A percentile compares a stretch with the other conserved stretches of the same genome.
Evolutionary conservation across 2,329 filamentous ascomycete genomes (phyloP).

Genomic region (Nigrospora osmanthi): DNA sequence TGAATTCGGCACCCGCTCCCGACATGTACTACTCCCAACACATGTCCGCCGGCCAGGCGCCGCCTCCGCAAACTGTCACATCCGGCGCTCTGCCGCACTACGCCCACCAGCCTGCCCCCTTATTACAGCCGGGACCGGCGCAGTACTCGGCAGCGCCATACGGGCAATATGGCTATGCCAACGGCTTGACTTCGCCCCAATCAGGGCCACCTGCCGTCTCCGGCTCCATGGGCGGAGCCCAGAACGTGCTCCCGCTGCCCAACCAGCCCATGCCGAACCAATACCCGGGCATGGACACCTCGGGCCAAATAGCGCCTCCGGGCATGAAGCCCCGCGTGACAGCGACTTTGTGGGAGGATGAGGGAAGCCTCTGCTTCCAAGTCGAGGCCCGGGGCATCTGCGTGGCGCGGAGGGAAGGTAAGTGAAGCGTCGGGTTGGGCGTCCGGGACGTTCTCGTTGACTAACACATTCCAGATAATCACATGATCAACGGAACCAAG

Average conservation of each 20-base stretch:
- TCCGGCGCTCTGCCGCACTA: slow-evolving; percentile 70
- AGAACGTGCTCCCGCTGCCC: slow-evolving; percentile 66
- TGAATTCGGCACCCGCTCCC: slow-evolving; percentile 68
- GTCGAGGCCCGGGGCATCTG: slow-evolving; percentile 95
- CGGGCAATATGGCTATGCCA: slow-evolving; percentile 64
- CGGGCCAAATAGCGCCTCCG: slow-evolving; percentile 85
- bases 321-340: slow-evolving; percentile 96
- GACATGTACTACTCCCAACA: slow-evolving; percentile 83
- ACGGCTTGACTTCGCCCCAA: slow-evolving; percentile 75
- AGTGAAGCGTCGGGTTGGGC: not conserved
- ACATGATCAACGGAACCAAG: slow-evolving; percentile 99
- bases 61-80: slow-evolving; percentile 68
- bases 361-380: slow-evolving; percentile 95
- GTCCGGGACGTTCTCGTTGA: not conserved
- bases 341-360: slow-evolving; percentile 95
- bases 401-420: slow-evolving; percentile 88
- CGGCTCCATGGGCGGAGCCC: slow-evolving; percentile 54
- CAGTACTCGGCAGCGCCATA: slow-evolving; percentile 62
- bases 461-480: slow-evolving; percentile 35
- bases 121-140: slow-evolving; percentile 64
- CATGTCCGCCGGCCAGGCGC: slow-evolving; percentile 69
- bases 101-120: slow-evolving; percentile 66
- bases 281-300: slow-evolving; percentile 61
- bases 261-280: slow-evolving; percentile 45
- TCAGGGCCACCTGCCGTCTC: slow-evolving; percentile 60